Percentiles rank a stretch among this genome's conserved stretches.
These are phyloP conservation scores for Diaporthe amygdali DNA, from an alignment of 2,329 filamentous ascomycete genomes.

Conservation along the genomic window DNA sequence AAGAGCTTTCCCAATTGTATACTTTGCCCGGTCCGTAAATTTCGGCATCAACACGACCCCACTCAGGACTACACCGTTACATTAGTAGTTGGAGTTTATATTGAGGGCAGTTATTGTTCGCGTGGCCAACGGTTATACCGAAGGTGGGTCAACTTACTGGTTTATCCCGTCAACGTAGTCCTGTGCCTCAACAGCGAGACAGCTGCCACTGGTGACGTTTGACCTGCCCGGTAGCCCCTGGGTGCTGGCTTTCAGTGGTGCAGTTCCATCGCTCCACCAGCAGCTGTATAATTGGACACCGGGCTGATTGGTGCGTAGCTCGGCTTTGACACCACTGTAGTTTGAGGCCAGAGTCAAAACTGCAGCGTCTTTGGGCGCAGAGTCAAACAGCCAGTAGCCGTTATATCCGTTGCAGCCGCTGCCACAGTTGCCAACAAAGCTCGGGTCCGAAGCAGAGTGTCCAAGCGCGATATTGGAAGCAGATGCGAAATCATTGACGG, in stretches of 20 bases:
- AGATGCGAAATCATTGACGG: slow-evolving; percentile 72
- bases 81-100: not conserved
- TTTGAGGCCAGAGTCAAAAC: slow-evolving; percentile 63
- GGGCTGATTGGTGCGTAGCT: slow-evolving; percentile 72
- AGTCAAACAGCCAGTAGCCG: slow-evolving; percentile 56
- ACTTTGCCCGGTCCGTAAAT: not conserved
- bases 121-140: not conserved
- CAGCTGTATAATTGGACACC: slow-evolving; percentile 77
- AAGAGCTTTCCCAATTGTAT: slow-evolving; percentile 1
- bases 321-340: slow-evolving; percentile 71
- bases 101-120: fast-evolving
- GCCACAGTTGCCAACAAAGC: slow-evolving; percentile 66
- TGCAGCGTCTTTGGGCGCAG: slow-evolving; percentile 42
- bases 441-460: slow-evolving; percentile 59
- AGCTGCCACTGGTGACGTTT: slow-evolving; percentile 58
- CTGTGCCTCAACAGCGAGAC: slow-evolving; percentile 77
- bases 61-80: not conserved
- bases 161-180: slow-evolving; percentile 82
- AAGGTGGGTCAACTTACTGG: slow-evolving; percentile 48
- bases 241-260: slow-evolving; percentile 58
- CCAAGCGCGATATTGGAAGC: slow-evolving; percentile 64
- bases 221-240: slow-evolving; percentile 48
- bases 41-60: not conserved
- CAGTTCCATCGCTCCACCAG: slow-evolving; percentile 56
- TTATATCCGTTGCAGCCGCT: slow-evolving; percentile 77